Base-by-base conservation (phyloP, 441 rosid species). In the Pelargonium myrrhifolium region DNA sequence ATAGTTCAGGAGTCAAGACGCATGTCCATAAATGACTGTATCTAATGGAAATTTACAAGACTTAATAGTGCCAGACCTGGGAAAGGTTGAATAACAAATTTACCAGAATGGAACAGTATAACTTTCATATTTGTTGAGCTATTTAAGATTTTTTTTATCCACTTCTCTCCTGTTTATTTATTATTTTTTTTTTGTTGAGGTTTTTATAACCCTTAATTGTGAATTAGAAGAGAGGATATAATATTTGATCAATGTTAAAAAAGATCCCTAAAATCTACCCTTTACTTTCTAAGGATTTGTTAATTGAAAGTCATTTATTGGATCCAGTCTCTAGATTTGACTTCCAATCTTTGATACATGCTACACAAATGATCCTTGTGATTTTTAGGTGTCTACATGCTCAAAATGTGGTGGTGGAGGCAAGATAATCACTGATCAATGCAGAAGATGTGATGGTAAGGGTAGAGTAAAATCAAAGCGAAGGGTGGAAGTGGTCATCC, bases 381-480 rank as follows among this genome's bases (percentile, higher is more conserved):
- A 68, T 74, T 51, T 74, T 63, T 81, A 93, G 98, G 93, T 90
- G 42, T 86, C 97, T 61, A 84, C 90, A 65, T 93, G 97, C 78
- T 78, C 88, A 62, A 85, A 77, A 21, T 93, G 98, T 75, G 76
- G 75, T 63, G 98, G 98, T 42, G 80, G 83, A n/a, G 98, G 98
- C 70, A 89, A 82, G 78, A 79, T 85, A 71, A 79, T 93, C 65
- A 90, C 92, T 66, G 95, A 91, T 65, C 77, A 76, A 68, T 93
- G 97, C 78, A 76, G 55, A 60, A 81, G 71, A 47, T 93, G 97
- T 73, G 56, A 70, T 43, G 95, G 99, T 68, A 80, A 69, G 51
- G 94, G 97, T 72, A 82, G 82, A 74, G 71, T 85, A 62, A 79
- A 76, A 78, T 80, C 90, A 67, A 83, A 68, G 67, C 80, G 86